Evolutionary conservation across 805 yeast species (phyloP).

Genomic region (Priceomyces melissophilus): DNA sequence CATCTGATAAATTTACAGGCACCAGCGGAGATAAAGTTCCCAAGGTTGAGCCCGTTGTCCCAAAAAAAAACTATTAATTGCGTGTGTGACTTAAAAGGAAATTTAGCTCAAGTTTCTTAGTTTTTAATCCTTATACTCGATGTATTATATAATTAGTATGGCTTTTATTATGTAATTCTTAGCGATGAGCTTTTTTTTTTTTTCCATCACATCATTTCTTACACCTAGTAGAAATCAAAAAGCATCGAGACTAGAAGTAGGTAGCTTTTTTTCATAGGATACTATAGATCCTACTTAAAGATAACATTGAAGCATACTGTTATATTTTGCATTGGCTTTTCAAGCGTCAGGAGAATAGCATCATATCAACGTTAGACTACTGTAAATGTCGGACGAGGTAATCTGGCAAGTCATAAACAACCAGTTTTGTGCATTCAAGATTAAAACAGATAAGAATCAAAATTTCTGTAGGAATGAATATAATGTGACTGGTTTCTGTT

Average conservation of each 20-base stretch:
- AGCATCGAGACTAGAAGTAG: no score
- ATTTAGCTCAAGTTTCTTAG: neutral
- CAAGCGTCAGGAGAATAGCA: neutral
- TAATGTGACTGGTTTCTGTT: constrained; percentile 92
- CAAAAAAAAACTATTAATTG: constrained; percentile 50
- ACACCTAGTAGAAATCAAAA: no score
- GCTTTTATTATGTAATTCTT: neutral
- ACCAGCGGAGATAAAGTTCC: constrained; percentile 42
- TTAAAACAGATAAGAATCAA: constrained; percentile 84
- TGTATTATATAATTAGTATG: neutral
- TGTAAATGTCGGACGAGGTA: constrained; percentile 64
- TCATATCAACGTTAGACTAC: neutral
- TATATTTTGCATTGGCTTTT: no score
- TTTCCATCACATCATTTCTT: neutral
- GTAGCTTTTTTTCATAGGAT: no score
- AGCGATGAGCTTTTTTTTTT: constrained; percentile 2
- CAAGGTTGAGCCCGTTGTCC: constrained; percentile 49
- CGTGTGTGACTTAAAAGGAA: neutral
- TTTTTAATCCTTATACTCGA: neutral
- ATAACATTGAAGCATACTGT: no score
- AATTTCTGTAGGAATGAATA: constrained; percentile 94
- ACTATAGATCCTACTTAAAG: no score
- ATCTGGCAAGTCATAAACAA: constrained; percentile 97
- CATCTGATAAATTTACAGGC: constrained; percentile 19
- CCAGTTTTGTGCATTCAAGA: constrained; percentile 92